Conservation (phyloP, 345 rosid species). For the Brassica carinata region DNA sequence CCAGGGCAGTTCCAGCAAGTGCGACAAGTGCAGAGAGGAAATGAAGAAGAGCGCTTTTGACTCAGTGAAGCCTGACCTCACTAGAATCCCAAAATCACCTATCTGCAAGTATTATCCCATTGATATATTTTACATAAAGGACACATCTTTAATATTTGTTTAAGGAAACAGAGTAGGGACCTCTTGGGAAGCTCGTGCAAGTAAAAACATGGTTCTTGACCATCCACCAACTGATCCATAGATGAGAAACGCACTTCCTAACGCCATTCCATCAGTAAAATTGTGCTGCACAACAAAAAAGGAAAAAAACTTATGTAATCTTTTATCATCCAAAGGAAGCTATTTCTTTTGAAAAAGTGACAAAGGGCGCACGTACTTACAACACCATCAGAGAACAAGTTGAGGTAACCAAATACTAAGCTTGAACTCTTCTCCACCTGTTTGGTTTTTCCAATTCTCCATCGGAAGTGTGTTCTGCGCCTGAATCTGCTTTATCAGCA, state of each 20-base stretch:
- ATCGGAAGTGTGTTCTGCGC: conserved; percentile 36
- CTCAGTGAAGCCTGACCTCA: conserved; percentile 94
- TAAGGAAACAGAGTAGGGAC: conserved; percentile 36
- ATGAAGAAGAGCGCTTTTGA: conserved; percentile 91
- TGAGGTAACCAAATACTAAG: conserved; percentile 95
- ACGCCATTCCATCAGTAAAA: conserved; percentile 96
- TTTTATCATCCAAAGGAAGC: neutral
- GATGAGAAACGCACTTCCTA: conserved; percentile 96
- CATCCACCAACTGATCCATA: conserved; percentile 99
- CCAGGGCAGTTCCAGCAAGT: conserved; percentile 82
- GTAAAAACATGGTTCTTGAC: conserved; percentile 98
- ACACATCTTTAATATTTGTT: conserved; percentile 2
- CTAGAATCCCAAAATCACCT: conserved; percentile 98
- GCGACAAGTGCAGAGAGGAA: conserved; percentile 90
- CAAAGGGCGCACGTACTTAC: conserved; percentile 21
- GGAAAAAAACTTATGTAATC: conserved; percentile 3
- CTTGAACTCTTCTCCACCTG: conserved; percentile 54
- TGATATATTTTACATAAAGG: neutral
- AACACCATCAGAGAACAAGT: conserved; percentile 97
- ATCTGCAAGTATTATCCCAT: conserved; percentile 46
- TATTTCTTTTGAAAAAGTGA: no score
- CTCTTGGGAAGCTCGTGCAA: conserved; percentile 99
- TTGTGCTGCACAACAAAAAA: conserved; percentile 67
- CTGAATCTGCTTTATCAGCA: conserved; percentile 46
- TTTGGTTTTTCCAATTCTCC: conserved; percentile 43